These are phyloP conservation scores for Mercurialis annua DNA, from an alignment of 345 rosid species.

Conservation along the genomic window DNA sequence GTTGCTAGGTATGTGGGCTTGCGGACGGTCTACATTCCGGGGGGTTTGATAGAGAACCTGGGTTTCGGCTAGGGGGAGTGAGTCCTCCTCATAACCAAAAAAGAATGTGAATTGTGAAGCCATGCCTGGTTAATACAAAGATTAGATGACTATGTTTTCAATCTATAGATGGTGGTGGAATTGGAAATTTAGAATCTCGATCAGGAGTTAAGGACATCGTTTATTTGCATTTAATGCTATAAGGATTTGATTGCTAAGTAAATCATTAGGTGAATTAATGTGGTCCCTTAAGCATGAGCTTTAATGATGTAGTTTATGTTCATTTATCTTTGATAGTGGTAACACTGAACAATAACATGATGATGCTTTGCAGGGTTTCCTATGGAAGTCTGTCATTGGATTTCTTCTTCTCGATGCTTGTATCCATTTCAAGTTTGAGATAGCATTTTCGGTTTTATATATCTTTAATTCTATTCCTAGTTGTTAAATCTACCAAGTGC, in stretches of 20 bases:
- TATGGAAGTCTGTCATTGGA: slow-evolving; percentile 55
- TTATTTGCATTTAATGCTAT: neutral
- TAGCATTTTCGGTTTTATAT: slow-evolving; percentile 8
- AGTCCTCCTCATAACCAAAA: no score
- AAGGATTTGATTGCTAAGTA: neutral
- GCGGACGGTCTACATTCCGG: no score
- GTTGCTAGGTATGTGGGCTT: no score
- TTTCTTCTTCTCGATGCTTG: slow-evolving; percentile 77
- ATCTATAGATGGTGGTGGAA: neutral
- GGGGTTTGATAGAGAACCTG: no score
- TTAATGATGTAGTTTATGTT: neutral
- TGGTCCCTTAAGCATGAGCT: neutral
- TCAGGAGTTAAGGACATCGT: neutral
- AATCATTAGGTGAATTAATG: neutral
- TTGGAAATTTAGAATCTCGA: neutral
- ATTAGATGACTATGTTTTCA: neutral
- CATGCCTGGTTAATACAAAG: neutral
- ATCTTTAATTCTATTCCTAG: slow-evolving; percentile 5
- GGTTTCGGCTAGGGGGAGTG: no score
- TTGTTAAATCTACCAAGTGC: slow-evolving; percentile 14
- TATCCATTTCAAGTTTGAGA: slow-evolving; percentile 43
- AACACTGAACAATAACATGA: neutral
- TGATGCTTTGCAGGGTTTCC: slow-evolving; percentile 49
- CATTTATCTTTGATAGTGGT: neutral
- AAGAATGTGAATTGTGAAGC: neutral